phyloP scores from a whole-genome alignment of 805 yeast genomes.

The Metschnikowia henanensis region DNA sequence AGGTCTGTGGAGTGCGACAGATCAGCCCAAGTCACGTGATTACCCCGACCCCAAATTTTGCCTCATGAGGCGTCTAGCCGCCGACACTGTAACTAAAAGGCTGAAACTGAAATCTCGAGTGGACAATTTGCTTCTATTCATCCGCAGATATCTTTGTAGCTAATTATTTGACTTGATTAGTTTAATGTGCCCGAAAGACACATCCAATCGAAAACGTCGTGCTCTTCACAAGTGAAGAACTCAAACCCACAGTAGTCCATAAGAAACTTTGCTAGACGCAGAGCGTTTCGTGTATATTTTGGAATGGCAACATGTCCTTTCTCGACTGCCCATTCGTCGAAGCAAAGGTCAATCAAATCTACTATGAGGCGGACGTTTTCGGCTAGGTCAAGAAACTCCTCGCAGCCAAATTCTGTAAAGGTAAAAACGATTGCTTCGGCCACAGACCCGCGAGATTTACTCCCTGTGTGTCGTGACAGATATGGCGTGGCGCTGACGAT shows the following conservation, averaged over 20 bases:
- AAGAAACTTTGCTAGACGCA: constrained; percentile 8
- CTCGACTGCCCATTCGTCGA: constrained; percentile 8
- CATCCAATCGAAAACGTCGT: constrained; percentile 14
- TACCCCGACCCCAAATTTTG: too few species aligned
- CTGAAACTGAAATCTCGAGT: too few species aligned
- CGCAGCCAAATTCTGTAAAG: constrained; percentile 1
- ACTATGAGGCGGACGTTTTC: constrained; percentile 8
- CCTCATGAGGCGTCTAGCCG: too few species aligned
- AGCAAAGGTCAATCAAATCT: constrained; percentile 15
- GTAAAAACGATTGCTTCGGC: not conserved
- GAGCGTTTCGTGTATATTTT: not conserved
- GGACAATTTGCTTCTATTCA: too few species aligned
- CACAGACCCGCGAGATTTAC: not conserved
- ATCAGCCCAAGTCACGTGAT: constrained; percentile 5
- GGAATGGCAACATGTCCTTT: constrained; percentile 10
- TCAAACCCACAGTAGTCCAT: constrained; percentile 7
- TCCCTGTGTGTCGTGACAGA: too few species aligned
- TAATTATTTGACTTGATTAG: not conserved
- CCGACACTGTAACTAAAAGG: too few species aligned
- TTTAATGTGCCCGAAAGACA: constrained; percentile 6
- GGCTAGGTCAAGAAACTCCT: not conserved
- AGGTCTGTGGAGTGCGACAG: too few species aligned
- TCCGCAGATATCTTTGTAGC: too few species aligned
- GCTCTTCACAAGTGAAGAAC: constrained; percentile 1
- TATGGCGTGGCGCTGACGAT: not conserved